phyloP scores from a whole-genome alignment of 2,329 filamentous ascomycete genomes.

The Phyllosticta citribraziliensis region DNA sequence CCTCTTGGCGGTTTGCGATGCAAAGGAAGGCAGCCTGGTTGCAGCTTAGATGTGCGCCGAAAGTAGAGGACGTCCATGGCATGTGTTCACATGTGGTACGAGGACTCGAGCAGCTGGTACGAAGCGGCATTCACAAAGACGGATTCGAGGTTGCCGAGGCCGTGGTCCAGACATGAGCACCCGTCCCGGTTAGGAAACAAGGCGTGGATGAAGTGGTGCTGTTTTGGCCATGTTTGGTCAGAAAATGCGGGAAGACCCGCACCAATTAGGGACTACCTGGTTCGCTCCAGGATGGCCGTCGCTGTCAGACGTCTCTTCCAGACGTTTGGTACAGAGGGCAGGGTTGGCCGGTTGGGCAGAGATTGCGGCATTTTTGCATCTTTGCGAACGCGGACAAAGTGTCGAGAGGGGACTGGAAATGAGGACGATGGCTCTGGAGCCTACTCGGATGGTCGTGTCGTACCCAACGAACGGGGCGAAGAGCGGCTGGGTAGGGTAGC shows the following conservation, averaged over 20 bases:
- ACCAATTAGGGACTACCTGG: not conserved
- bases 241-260: not conserved
- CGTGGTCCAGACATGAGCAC: not conserved
- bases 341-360: not conserved
- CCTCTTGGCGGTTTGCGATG: not conserved
- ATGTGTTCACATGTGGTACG: not conserved
- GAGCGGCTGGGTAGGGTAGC: not conserved
- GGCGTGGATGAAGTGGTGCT: not conserved
- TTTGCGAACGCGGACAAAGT: not conserved
- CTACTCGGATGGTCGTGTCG: not conserved
- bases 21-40: not conserved
- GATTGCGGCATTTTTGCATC: not conserved
- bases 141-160: not conserved
- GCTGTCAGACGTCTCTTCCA: not conserved
- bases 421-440: not conserved
- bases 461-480: not conserved
- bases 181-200: not conserved
- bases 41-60: not conserved
- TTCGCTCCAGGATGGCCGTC: not conserved
- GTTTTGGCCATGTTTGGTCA: not conserved
- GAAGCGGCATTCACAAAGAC: not conserved
- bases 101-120: not conserved
- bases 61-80: not conserved
- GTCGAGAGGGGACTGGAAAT: not conserved
- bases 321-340: not conserved